Evolutionary conservation across 2,329 filamentous ascomycete species (phyloP), one percentile per base, ranked within the genome.

Genomic region (Didymosphaeria variabile): DNA sequence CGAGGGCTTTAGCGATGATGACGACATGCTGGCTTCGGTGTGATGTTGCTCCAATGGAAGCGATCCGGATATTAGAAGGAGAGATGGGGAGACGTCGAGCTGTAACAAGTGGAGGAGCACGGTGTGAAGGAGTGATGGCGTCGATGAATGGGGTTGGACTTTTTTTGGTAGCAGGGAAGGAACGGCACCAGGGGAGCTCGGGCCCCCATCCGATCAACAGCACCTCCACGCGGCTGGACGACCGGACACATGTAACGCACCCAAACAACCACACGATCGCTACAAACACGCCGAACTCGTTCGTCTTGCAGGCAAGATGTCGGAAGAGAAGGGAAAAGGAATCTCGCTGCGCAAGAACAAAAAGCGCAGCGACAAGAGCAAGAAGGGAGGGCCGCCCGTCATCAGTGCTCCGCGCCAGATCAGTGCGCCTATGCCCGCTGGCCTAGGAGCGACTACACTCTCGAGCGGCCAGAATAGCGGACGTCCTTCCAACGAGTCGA

Each of bases 271-370:
- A 47, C 34, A 42, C 45, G 32, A 29, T 40, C 57, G 42, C 54
- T 0, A 9, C 13, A 55, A 34, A 47, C 42, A 9, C 12, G 13
- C 15, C 17, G 53, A 3, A 42, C 21, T 19, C 31, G 23, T 36
- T 29, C 8, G 51, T 57, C 62, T 61, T 67, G 60, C 64, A 60
- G 64, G 59, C 67, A 71, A 59, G 53, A 79, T 86, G 80, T 85
- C 86, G 69, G 81, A 82, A 29, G 78, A 80, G 70, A 79, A 78
- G 21, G 63, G 78, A 59, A 83, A 83, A 71, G 86, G 86, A 52
- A 83, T 89, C 67, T 89, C 87, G 57, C 82, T 90, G 66, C 85
- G 88, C 72, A 89, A 87, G 79, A 89, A 89, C 72, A 89, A 87
- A 79, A 89, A 89, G 79, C 83, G 83, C 67, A 82, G 76, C 73